Evolutionary conservation across 192 early-diverging fungal genomes (phyloP), one percentile per base, ranked within the genome.

Genomic region (Dimargaris xerosporica): DNA sequence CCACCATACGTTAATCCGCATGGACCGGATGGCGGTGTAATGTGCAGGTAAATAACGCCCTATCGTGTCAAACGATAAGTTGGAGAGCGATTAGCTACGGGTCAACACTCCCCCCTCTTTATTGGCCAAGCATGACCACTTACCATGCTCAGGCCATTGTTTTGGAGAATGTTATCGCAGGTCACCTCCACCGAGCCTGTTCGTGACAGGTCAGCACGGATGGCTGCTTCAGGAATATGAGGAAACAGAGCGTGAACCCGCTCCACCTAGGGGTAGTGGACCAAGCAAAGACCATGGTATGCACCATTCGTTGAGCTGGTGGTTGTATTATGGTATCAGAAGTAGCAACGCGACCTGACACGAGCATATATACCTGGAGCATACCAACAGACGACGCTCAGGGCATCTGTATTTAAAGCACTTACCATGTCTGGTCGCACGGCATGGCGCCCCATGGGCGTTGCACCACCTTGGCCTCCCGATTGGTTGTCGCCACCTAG

Each of bases 111-210:
- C n/a, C n/a, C n/a, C n/a, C n/a, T n/a, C n/a, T n/a, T n/a, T n/a
- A n/a, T n/a, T n/a, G n/a, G n/a, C n/a, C n/a, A n/a, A n/a, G n/a
- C n/a, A n/a, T n/a, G n/a, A n/a, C n/a, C n/a, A n/a, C n/a, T n/a
- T n/a, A n/a, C n/a, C n/a, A n/a, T n/a, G n/a, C n/a, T n/a, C n/a
- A n/a, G n/a, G n/a, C n/a, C n/a, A n/a, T n/a, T n/a, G 5, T 89
- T 78, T 31, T 80, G 77, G 31, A 90, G 72, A 48, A 87, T 85
- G 67, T 89, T 88, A 62, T 92, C 88, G 58, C 83, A 85, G 21
- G 88, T 90, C 54, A 81, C 75, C 51, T 87, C 84, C 23, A 89
- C 86, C 13, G 85, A 88, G n/a, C 90, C 88, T 16, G 88, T 90
- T 34, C 84, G 82, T 61, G 85, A 79, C 23, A 92, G 74, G 66